These are phyloP conservation scores for Termitomyces titanicus DNA, from an alignment of 768 basidiomycete genomes.

Conservation along the genomic window DNA sequence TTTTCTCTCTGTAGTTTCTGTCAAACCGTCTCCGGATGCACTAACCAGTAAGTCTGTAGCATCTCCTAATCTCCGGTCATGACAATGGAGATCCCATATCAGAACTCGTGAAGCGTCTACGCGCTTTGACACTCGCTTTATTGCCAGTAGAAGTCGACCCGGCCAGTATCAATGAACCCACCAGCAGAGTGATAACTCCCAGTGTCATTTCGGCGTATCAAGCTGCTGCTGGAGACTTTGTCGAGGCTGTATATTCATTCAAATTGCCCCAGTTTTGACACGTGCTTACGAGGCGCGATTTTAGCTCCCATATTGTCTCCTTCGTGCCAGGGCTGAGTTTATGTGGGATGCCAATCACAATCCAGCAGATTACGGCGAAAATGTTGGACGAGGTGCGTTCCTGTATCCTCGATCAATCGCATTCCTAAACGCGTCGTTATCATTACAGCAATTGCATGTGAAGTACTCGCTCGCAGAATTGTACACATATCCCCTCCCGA, in stretches of 20 bases:
- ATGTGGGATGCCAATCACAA: conserved; percentile 78
- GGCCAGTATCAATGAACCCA: conserved; percentile 64
- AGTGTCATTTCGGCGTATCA: conserved; percentile 73
- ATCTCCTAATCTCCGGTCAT: background rate
- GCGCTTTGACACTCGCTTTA: conserved; percentile 69
- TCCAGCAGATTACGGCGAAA: conserved; percentile 86
- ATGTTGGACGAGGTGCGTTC: conserved; percentile 65
- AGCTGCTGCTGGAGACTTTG: conserved; percentile 83
- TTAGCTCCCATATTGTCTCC: conserved; percentile 79
- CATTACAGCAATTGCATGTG: conserved; percentile 68
- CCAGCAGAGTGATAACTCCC: conserved; percentile 81
- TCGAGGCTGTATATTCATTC: conserved; percentile 60
- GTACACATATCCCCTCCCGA: conserved; percentile 69
- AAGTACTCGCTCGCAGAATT: conserved; percentile 77
- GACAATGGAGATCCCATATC: background rate
- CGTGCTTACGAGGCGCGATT: background rate
- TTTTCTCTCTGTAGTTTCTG: conserved; percentile 39
- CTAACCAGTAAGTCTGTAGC: conserved; percentile 58
- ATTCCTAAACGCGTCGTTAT: conserved; percentile 1
- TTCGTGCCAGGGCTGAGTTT: conserved; percentile 77
- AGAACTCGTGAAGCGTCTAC: conserved; percentile 82
- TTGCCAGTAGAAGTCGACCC: conserved; percentile 80
- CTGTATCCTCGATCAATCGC: background rate
- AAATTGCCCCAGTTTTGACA: background rate
- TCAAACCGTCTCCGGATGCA: conserved; percentile 64